phyloP scores from a whole-genome alignment of 257 asterid species.

The Ilex asprella region DNA sequence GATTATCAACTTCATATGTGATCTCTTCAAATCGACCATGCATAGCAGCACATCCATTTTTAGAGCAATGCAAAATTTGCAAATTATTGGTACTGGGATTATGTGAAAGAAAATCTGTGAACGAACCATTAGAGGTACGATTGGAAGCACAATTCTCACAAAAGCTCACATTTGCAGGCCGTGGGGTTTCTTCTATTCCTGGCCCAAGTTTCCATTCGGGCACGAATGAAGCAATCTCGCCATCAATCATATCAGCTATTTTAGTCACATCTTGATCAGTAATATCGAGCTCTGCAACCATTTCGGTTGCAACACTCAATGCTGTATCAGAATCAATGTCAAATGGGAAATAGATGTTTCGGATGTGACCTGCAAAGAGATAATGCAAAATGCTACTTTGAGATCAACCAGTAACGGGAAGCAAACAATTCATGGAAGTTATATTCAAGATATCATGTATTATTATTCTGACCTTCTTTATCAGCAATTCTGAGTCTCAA shows the following conservation, averaged over 20 bases:
- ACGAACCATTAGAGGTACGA: conserved; percentile 36
- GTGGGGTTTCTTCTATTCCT: conserved; percentile 30
- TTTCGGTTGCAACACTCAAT: conserved; percentile 44
- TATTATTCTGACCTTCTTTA: conserved; percentile 29
- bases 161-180: conserved; percentile 18
- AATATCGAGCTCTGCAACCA: conserved; percentile 47
- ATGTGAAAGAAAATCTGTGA: conserved; percentile 23
- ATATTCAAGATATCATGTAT: not conserved
- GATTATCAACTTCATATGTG: conserved; percentile 26
- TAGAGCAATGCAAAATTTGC: conserved; percentile 26
- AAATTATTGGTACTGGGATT: conserved; percentile 20
- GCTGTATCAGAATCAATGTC: conserved; percentile 40
- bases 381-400: conserved; percentile 4
- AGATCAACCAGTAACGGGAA: conserved; percentile 7
- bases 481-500: conserved; percentile 48
- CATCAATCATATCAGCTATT: conserved; percentile 48
- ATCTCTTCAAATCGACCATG: conserved; percentile 51
- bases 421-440: not conserved
- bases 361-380: conserved; percentile 35
- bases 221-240: conserved; percentile 41
- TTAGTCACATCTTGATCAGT: conserved; percentile 43
- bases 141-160: conserved; percentile 38
- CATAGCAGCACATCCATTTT: conserved; percentile 40
- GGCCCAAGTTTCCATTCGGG: conserved; percentile 44
- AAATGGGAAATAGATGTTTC: conserved; percentile 48